Base-by-base conservation (phyloP, 371 early-diverging fungal species). In the Hamiltosporidium tvaerminnensis region DNA sequence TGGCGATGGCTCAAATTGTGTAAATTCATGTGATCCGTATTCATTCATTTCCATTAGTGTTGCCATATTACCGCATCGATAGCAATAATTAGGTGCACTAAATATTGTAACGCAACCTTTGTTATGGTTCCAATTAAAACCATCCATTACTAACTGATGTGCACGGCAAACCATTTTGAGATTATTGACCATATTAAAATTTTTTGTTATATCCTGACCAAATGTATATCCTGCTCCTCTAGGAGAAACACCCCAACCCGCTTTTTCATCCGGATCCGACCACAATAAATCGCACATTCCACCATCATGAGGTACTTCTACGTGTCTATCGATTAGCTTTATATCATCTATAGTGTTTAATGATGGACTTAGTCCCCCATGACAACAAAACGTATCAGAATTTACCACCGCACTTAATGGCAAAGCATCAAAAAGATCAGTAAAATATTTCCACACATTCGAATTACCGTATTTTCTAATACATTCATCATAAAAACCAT, bases 401-500 rank as follows among this genome's bases (percentile, higher is more conserved):
- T 88, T 87, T 65, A 91, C 89, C 65, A 96, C 81, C 35, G 96
- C 96, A 23, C 94, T 87, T 64, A 98, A 77, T 2, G 96, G 92
- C 67, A 98, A 81, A 71, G 89, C 94, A 80, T 96, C 96, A 77
- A 98, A 98, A 35, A 96, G 81, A 69, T 96, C 92, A 12, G 92
- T 92, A 71, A 93, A 96, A 67, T 84, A 83, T 74, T 89, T 91
- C 99, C 99, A 98, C 32, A 96, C 96, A 75, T 87, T 88, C 33
- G 91, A 86, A 68, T 87, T 91, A 48, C 92, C 94, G 72, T 95
- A 96, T 80, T 96, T 96, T 54, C 90, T 84, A 68, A 91, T 81
- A 71, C 95, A 94, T 82, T 98, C 99, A 79, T 96, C 96, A 81
- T 93, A 96, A 76, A 98, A 98, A 30, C 96, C 96, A 76, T 96